Conservation (phyloP, 1,284 basidiomycete genomes). For the Papiliotrema flavescens region DNA sequence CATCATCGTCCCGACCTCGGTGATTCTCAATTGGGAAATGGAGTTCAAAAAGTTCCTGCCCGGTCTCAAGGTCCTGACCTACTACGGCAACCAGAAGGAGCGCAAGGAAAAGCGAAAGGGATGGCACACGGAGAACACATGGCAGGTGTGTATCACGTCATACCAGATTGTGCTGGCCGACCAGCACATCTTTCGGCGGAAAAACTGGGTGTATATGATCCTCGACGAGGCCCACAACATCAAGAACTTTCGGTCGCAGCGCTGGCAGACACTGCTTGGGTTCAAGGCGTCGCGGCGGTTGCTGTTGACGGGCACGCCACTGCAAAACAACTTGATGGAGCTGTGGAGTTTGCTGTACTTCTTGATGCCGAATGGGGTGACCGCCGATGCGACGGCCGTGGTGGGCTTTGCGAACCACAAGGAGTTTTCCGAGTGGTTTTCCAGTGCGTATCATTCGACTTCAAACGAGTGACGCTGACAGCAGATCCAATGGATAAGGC, state of each 20-base stretch:
- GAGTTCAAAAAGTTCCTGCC: conserved; percentile 98
- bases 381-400: conserved; percentile 52
- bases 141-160: conserved; percentile 94
- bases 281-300: conserved; percentile 86
- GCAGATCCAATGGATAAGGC: conserved; percentile 89
- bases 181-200: conserved; percentile 90
- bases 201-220: conserved; percentile 94
- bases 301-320: conserved; percentile 85
- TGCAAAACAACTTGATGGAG: conserved; percentile 95
- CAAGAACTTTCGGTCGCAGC: conserved; percentile 94
- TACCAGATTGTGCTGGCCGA: conserved; percentile 91
- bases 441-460: conserved; percentile 61
- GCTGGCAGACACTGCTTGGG: conserved; percentile 93
- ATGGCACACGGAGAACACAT: conserved; percentile 88
- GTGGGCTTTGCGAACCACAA: conserved; percentile 87
- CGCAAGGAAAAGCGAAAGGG: conserved; percentile 90
- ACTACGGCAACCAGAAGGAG: conserved; percentile 86
- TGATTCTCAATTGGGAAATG: conserved; percentile 98
- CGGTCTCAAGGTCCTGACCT: conserved; percentile 86
- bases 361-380: conserved; percentile 73
- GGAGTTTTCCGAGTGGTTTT: conserved; percentile 96
- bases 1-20: conserved; percentile 91
- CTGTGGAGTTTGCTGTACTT: conserved; percentile 94
- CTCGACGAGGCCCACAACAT: conserved; percentile 98
- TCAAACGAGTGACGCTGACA: background rate